A percentile compares a stretch with the other conserved stretches of the same genome.
Evolutionary conservation across 345 rosid genomes (phyloP).

Genomic region (Eucalyptus caleyi): DNA sequence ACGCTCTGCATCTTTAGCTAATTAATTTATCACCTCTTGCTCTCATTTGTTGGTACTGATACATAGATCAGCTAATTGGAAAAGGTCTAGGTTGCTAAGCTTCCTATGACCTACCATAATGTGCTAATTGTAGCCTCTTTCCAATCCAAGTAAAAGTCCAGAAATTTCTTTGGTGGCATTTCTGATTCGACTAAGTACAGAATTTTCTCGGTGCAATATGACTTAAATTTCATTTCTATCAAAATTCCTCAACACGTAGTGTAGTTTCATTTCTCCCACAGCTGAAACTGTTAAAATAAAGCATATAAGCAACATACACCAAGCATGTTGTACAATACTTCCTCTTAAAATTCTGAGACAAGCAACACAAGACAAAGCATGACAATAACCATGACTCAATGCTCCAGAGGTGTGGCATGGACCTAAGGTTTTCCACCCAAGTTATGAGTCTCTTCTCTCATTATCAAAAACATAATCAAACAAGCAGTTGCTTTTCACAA

Average conservation of each 20-base stretch:
- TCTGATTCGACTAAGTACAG: not conserved
- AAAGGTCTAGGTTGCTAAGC: not conserved
- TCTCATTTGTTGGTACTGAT: not conserved
- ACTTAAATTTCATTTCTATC: not conserved
- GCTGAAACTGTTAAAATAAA: not conserved
- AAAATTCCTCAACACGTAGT: not conserved
- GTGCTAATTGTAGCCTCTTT: not conserved
- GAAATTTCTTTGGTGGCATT: not conserved
- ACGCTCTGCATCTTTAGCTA: not conserved
- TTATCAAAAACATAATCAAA: not conserved
- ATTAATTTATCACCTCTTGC: not conserved
- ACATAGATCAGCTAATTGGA: not conserved
- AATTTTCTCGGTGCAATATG: not conserved
- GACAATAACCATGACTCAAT: not conserved
- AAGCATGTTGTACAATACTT: not conserved
- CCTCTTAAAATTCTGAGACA: not conserved
- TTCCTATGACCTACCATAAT: not conserved
- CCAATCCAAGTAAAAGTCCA: not conserved
- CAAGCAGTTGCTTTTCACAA: not conserved
- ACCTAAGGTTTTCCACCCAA: not conserved
- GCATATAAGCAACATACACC: not conserved
- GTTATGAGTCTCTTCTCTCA: not conserved
- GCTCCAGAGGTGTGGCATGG: not conserved
- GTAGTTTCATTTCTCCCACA: not conserved
- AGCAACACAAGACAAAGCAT: not conserved